Percentiles rank a stretch among this genome's conserved stretches.
phyloP scores from a whole-genome alignment of 345 rosid species.

The Syzygium jambos region DNA sequence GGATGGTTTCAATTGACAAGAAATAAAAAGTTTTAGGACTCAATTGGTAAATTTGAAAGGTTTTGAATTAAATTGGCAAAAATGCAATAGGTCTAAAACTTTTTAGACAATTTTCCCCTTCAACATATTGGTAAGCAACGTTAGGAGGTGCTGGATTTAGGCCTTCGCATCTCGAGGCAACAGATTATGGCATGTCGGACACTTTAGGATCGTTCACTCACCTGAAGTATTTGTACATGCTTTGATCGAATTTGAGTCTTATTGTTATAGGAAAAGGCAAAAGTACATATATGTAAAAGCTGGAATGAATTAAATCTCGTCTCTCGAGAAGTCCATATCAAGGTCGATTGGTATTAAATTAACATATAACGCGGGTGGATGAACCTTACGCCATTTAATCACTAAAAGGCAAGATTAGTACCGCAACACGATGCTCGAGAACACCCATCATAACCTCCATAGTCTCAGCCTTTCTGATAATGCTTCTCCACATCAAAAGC shows the following conservation, averaged over 20 bases:
- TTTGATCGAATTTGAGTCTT: neutral
- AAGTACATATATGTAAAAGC: no score
- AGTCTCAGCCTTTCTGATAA: neutral
- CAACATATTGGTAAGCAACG: neutral
- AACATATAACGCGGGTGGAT: neutral
- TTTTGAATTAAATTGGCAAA: no score
- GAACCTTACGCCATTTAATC: neutral
- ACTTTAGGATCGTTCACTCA: neutral
- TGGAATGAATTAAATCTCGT: neutral
- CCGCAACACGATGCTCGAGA: neutral
- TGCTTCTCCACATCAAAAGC: neutral
- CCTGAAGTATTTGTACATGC: neutral
- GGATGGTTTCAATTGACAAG: no score
- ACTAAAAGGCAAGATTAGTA: neutral
- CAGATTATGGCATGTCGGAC: neutral
- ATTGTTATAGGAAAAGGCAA: no score
- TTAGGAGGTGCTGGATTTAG: neutral
- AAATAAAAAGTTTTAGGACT: no score
- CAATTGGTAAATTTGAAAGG: no score
- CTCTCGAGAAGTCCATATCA: neutral
- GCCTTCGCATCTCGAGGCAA: no score
- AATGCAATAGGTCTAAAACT: no score
- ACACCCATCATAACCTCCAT: neutral
- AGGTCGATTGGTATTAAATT: no score
- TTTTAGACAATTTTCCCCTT: no score